Evolutionary conservation across 2,329 filamentous ascomycete species (phyloP), one percentile per base, ranked within the genome.

Genomic region (Aspergillus ochraceoroseus): DNA sequence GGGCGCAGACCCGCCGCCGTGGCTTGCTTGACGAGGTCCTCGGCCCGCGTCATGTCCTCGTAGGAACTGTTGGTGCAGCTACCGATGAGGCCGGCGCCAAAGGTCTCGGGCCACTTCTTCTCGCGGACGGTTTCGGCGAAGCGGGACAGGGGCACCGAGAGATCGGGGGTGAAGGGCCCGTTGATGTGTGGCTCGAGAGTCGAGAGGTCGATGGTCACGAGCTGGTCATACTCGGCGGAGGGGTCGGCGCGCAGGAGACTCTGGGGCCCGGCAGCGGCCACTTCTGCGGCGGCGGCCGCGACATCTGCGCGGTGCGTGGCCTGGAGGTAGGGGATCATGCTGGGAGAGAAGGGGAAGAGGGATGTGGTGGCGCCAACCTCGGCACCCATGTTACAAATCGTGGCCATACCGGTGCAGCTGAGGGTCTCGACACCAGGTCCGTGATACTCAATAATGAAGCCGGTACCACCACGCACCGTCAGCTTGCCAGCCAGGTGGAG

Each of bases 41-140:
- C 90, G 9, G 89, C 87, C 47, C 90, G 83, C 23, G 89, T 94
- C 92, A 98, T 98, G 63, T 98, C 92, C 68, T 95, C 85, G 65
- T 96, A 98, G 2, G 92, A 96, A 65, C 87, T 94, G 76, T 98
- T 98, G 35, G 92, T 98, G 74, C 92, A 98, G 70, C 88, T 95
- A 46, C 92, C 92, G 61, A 98, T 98, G 39, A 98, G 76, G 36
- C 89, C 89, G 17, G 92, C 90, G 8, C 88, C 92, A 47, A 98
- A 83, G 48, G 83, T 87, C 61, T 86, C 79, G 2, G 92, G 92
- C 92, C 92, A 98, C 35, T 84, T 72, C 65, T 95, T 87, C 55
- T 83, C 76, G 66, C 84, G 76, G 14, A 95, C 87, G 2, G 84
- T 82, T 43, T 86, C 77, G 61, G 88, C 87, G 72, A 98, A 98